A percentile compares a stretch with the other conserved stretches of the same genome.
phyloP scores from a whole-genome alignment of 2,329 filamentous ascomycete species.

The Ophiostoma fasciatum region DNA sequence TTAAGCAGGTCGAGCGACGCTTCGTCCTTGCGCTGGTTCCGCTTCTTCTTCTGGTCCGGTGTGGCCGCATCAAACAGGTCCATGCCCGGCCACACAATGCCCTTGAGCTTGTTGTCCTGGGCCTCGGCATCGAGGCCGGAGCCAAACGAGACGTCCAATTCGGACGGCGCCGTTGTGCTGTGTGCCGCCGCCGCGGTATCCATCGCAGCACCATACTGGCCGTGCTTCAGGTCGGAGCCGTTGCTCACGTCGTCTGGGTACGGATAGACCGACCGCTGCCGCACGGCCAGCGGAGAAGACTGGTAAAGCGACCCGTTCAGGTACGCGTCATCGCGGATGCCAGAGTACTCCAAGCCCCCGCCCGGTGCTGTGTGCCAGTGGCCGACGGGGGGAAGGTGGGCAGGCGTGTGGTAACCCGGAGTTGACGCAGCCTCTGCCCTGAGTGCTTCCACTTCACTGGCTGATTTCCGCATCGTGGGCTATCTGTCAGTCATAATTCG shows the following conservation, averaged over 20 bases:
- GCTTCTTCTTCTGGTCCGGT: slow-evolving; percentile 54
- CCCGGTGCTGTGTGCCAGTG: slow-evolving; percentile 12
- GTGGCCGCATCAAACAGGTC: slow-evolving; percentile 68
- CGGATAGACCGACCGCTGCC: slow-evolving; percentile 8
- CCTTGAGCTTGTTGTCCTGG: slow-evolving; percentile 45
- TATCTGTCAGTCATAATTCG: neutral
- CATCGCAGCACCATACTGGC: slow-evolving; percentile 16
- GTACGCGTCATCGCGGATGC: slow-evolving; percentile 6
- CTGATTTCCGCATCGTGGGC: slow-evolving; percentile 1
- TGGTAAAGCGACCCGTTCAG: slow-evolving; percentile 12
- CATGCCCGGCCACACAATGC: slow-evolving; percentile 64
- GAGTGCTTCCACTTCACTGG: slow-evolving; percentile 1
- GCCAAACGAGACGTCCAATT: slow-evolving; percentile 9
- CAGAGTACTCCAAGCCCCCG: slow-evolving; percentile 4
- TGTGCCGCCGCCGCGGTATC: slow-evolving; percentile 13
- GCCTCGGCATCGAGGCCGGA: slow-evolving; percentile 12
- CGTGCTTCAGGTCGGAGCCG: slow-evolving; percentile 7
- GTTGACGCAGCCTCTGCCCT: neutral
- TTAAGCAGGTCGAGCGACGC: slow-evolving; percentile 55
- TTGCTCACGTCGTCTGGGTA: neutral
- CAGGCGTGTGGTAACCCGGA: slow-evolving; percentile 2
- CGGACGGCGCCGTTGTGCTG: slow-evolving; percentile 14
- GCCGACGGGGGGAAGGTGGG: slow-evolving; percentile 3
- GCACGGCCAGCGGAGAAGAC: slow-evolving; percentile 12
- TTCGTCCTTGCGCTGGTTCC: slow-evolving; percentile 66